Evolutionary conservation across 129 eudicot species (phyloP).

Genomic region (Tagetes erecta): DNA sequence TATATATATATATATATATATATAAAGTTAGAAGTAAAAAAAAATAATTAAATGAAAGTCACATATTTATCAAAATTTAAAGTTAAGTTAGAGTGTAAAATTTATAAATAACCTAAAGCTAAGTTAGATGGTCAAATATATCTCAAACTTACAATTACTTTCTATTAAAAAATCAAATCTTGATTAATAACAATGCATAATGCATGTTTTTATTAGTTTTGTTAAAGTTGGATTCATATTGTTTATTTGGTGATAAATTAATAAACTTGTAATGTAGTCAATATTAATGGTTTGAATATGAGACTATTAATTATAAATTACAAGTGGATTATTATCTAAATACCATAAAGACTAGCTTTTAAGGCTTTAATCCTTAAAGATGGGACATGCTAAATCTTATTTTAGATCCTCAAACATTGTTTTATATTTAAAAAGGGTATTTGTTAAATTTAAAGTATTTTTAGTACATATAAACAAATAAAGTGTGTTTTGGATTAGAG

Average conservation of each 20-base stretch:
- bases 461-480: constrained; percentile 21
- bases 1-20: too few relatives aligned
- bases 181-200: too few relatives aligned
- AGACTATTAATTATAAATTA: not conserved
- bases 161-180: too few relatives aligned
- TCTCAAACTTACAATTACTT: too few relatives aligned
- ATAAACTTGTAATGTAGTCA: not conserved
- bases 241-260: not conserved
- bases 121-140: too few relatives aligned
- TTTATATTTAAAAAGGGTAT: not conserved
- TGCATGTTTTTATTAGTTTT: not conserved
- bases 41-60: too few relatives aligned
- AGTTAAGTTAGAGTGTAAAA: too few relatives aligned
- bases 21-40: too few relatives aligned
- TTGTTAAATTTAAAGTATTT: not conserved
- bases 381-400: constrained; percentile 34
- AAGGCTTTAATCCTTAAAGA: constrained; percentile 42
- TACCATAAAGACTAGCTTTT: constrained; percentile 15
- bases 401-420: constrained; percentile 34
- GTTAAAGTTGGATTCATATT: not conserved
- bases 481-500: constrained; percentile 34
- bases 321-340: not conserved
- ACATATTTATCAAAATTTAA: too few relatives aligned
- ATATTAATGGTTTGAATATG: not conserved
- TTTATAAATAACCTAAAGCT: too few relatives aligned